These are phyloP conservation scores for Henckelia pumila DNA, from an alignment of 257 asterid genomes.

Conservation along the genomic window DNA sequence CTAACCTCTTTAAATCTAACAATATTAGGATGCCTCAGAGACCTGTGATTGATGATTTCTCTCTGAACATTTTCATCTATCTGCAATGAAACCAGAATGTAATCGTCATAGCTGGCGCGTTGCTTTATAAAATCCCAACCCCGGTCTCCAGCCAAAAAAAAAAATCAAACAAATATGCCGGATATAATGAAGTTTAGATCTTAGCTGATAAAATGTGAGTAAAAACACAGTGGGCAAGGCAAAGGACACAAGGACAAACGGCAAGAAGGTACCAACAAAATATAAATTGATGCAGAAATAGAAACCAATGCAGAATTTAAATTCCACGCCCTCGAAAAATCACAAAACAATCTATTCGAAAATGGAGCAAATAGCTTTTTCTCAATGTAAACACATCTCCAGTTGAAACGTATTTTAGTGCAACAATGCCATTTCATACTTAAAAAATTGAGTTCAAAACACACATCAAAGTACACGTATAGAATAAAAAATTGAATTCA, in stretches of 20 bases:
- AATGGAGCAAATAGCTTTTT: not conserved
- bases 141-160: not conserved
- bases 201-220: not conserved
- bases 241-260: not conserved
- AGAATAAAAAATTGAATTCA: no score
- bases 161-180: not conserved
- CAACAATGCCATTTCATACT: not conserved
- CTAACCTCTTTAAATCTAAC: conserved; percentile 79
- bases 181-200: not conserved
- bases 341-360: not conserved
- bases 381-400: not conserved
- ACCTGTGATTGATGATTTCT: conserved; percentile 86
- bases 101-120: not conserved
- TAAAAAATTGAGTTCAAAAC: not conserved
- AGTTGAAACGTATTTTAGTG: not conserved
- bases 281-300: not conserved
- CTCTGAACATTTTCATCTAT: conserved; percentile 87
- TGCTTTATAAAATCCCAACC: not conserved
- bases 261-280: not conserved
- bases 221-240: not conserved
- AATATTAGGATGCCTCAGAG: conserved; percentile 84
- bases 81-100: conserved; percentile 41
- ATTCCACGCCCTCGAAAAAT: not conserved
- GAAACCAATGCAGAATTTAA: not conserved
- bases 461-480: not conserved